Conservation (phyloP, 352 stramenopile genomes). For the Pythium rishiriense region DNA sequence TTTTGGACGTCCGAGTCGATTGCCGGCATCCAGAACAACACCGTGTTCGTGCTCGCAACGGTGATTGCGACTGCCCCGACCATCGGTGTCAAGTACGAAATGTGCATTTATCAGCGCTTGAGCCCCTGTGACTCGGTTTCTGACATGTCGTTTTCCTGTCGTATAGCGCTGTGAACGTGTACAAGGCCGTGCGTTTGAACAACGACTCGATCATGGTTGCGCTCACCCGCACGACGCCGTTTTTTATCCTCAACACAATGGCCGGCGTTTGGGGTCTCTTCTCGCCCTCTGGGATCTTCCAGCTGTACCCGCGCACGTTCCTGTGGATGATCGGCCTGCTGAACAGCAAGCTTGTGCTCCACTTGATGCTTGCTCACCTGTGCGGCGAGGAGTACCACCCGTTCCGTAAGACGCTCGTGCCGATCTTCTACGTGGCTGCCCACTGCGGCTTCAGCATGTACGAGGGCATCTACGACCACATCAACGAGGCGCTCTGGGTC, state of each 20-base stretch:
- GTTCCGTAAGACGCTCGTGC: conserved; percentile 88
- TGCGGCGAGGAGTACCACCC: conserved; percentile 88
- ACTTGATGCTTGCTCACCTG: conserved; percentile 87
- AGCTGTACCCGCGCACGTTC: conserved; percentile 74
- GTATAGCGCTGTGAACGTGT: conserved; percentile 64
- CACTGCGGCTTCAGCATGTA: conserved; percentile 83
- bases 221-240: conserved; percentile 75
- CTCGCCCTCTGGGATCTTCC: conserved; percentile 77
- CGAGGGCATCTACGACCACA: conserved; percentile 79
- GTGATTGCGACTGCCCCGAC: conserved; percentile 61
- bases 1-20: conserved; percentile 76
- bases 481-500: conserved; percentile 81
- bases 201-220: conserved; percentile 77
- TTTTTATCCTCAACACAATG: conserved; percentile 72
- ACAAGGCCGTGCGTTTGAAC: conserved; percentile 65
- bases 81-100: conserved; percentile 74
- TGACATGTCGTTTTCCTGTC: conserved; percentile 1
- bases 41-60: conserved; percentile 70
- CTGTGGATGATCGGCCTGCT: conserved; percentile 87
- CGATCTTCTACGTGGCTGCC: conserved; percentile 87
- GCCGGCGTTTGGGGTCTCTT: conserved; percentile 67
- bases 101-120: background rate
- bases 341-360: conserved; percentile 89
- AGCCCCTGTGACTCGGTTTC: background rate
- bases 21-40: conserved; percentile 79